Base-by-base conservation (phyloP, 2,329 filamentous ascomycete species). In the Cladosporium sp. region DNA sequence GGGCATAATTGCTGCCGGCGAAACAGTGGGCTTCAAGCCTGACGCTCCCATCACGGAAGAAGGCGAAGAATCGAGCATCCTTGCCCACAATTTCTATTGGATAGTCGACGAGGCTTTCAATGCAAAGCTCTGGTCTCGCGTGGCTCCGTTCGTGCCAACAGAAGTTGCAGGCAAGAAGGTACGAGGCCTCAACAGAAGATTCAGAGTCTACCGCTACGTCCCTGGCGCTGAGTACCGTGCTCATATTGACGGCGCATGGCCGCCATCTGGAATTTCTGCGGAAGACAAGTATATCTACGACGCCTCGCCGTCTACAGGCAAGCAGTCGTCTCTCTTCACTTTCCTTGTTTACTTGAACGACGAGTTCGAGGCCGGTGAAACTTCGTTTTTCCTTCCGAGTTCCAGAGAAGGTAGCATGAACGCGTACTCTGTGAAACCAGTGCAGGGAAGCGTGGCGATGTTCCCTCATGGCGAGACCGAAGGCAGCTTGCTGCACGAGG, bases 1-100 rank as follows among this genome's bases (percentile, higher is more conserved):
- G 44, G 74, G 80, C 10, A 86, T 88, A 51, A 81, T 88, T 16
- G 79, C 82, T 0, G 81, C 84, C 0, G 84, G 80, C 4, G 85
- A 88, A 63, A 74, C 74, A 0, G 77, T 86, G 43, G 78, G 78
- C 6, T 88, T 87, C 57, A 73, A 84, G 0, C 84, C 85, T 0
- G 85, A 88, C 60, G 81, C 82, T 0, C 84, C 84, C 0, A 70
- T 87, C 31, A 79, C 82, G 2, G 80, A 82, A n/a, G 81, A 83
- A 52, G 81, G 80, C 13, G 82, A 85, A 55, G 70, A 71, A 49
- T 74, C 76, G 19, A 85, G 82, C 61, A 77, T 87, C 43, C 67
- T 87, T 1, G 84, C 84, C 0, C 84, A 87, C 70, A 87, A 87
- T 66, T 86, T 87, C 59, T 87, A 87, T 71, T 87, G 84, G 84